A percentile compares a stretch with the other conserved stretches of the same genome.
These are phyloP conservation scores for Homolaphlyctis polyrhiza DNA, from an alignment of 371 early-diverging fungal species.

Conservation along the genomic window DNA sequence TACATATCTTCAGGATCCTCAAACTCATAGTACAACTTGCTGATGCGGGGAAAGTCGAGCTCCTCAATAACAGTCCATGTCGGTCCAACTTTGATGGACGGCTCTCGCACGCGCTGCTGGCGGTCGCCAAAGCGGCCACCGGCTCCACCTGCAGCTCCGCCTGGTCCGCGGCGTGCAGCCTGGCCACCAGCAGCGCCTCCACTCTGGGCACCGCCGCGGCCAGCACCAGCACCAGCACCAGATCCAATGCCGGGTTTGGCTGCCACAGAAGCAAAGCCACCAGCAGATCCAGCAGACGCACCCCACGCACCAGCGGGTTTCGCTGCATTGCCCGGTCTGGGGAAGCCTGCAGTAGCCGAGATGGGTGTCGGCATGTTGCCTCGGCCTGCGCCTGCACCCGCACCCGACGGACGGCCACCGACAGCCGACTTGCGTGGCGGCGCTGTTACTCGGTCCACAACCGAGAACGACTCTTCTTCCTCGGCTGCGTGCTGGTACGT, in stretches of 20 bases:
- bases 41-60: conserved; percentile 84
- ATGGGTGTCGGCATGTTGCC: too few species aligned
- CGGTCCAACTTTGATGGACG: conserved; percentile 79
- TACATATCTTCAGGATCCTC: conserved; percentile 73
- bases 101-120: conserved; percentile 61
- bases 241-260: neutral
- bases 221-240: conserved; percentile 4
- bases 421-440: conserved; percentile 38
- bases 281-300: conserved; percentile 5
- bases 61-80: conserved; percentile 94
- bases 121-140: conserved; percentile 28
- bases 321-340: too few species aligned
- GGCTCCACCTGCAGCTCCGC: too few species aligned
- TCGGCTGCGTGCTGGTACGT: conserved; percentile 79
- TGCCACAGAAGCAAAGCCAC: conserved; percentile 3
- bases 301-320: conserved; percentile 44
- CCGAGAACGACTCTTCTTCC: conserved; percentile 93
- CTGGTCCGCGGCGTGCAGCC: neutral
- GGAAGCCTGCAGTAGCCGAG: too few species aligned
- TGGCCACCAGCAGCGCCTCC: neutral
- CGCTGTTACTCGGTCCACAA: conserved; percentile 82
- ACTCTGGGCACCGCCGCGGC: neutral
- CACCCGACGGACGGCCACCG: conserved; percentile 27
- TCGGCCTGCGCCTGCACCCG: too few species aligned
- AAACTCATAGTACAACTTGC: conserved; percentile 74